Conservation (phyloP, 1,284 basidiomycete genomes). For the Ustilago trichophora region DNA sequence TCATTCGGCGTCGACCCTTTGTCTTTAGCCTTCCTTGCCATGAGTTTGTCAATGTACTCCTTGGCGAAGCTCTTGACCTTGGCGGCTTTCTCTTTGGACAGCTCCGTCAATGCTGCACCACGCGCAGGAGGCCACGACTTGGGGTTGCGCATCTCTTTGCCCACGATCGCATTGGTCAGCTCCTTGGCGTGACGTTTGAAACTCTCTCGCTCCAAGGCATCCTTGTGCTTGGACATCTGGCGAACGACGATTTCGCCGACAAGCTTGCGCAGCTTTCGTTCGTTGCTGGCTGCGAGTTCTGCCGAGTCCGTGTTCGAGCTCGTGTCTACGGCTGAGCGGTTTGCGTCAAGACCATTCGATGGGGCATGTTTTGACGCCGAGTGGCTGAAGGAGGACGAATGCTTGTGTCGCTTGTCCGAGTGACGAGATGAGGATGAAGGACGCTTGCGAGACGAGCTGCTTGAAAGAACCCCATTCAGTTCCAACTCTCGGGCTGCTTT, state of each 20-base stretch:
- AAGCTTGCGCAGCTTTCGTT: slow-evolving; percentile 75
- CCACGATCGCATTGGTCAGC: slow-evolving; percentile 81
- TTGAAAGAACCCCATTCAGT: slow-evolving; percentile 9
- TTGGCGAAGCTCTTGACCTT: slow-evolving; percentile 96
- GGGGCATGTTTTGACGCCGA: slow-evolving; percentile 2
- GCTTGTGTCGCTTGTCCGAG: slow-evolving; percentile 43
- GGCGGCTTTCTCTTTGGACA: slow-evolving; percentile 83
- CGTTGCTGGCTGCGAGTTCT: slow-evolving; percentile 26
- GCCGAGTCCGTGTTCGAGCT: neutral
- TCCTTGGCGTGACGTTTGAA: slow-evolving; percentile 98
- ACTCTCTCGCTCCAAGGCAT: slow-evolving; percentile 79
- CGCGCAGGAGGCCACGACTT: slow-evolving; percentile 71
- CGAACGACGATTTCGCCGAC: slow-evolving; percentile 89
- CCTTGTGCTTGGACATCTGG: slow-evolving; percentile 86
- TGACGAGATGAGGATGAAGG: slow-evolving; percentile 30
- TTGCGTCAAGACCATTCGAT: slow-evolving; percentile 11
- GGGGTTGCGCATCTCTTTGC: slow-evolving; percentile 85
- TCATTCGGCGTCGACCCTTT: slow-evolving; percentile 6
- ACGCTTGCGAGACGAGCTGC: slow-evolving; percentile 28
- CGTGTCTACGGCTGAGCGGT: slow-evolving; percentile 2
- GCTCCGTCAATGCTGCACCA: slow-evolving; percentile 49
- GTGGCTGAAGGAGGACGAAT: slow-evolving; percentile 14
- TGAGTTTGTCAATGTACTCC: slow-evolving; percentile 72
- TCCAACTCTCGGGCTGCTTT: slow-evolving; percentile 30
- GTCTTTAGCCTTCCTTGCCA: slow-evolving; percentile 33